Base-by-base conservation (phyloP, 441 rosid genomes). In the Corymbia citriodora region DNA sequence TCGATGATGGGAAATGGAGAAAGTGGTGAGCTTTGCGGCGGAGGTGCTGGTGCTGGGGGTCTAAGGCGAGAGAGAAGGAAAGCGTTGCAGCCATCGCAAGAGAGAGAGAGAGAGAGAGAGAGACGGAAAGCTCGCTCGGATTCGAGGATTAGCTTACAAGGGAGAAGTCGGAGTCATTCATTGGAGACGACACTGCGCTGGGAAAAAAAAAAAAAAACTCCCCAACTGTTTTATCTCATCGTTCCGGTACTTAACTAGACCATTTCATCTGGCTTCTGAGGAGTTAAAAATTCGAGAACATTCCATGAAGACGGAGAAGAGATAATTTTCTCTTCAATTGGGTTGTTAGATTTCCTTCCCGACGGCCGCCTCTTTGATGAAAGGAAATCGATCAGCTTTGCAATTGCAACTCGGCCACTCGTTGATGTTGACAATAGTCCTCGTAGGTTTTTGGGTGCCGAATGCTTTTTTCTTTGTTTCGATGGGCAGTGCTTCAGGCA, bases 41-140 rank as follows among this genome's bases (percentile, higher is more conserved):
- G 49, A 87, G 92, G 87, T 55, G 92, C 31, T 89, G 94, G 54
- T 91, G 91, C 91, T 88, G 72, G 88, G 61, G 83, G 54, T 96
- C 96, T 12, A 93, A 65, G 88, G 93, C 89, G 90, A 94, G 91
- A 83, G 93, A 92, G 55, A 94, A 92, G 21, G 96, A 93, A 91
- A 96, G 79, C 50, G 94, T 88, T 70, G 94, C 63, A 79, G 96
- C 92, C 85, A 79, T 79, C 9, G 52, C 52, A 45, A 1, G 85
- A 79, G 13, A 1, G 25, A 36, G 16, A 25, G n/a, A 79, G 85
- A 36, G 40, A 2, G 85, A 79, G 25, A 1, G 25, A 40, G 29
- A 27, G n/a, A 79, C 45, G 6, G 45, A 40, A 40, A 40, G 45
- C 45, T 40, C 45, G 85, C 10, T 79, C 85, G 52, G 52, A 15